Percentiles rank a stretch among this genome's conserved stretches.
Evolutionary conservation across 805 yeast species (phyloP).

Genomic region (Spathaspora sp.): DNA sequence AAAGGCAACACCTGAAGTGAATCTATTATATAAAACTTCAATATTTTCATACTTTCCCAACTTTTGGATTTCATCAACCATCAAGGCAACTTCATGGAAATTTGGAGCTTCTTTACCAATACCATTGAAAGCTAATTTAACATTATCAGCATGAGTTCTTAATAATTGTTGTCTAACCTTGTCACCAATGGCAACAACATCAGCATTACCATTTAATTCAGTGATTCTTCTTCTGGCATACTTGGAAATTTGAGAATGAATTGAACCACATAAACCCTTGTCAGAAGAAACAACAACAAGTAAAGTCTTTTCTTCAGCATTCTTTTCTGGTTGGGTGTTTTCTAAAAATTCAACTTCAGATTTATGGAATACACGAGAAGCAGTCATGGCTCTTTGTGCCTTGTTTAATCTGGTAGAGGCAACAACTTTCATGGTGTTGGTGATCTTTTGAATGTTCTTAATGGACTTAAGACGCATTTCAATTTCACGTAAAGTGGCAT

Average conservation of each 20-base stretch:
- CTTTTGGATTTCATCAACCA: constrained; percentile 76
- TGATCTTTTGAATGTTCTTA: constrained; percentile 98
- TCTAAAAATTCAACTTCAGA: constrained; percentile 77
- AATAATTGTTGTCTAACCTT: constrained; percentile 84
- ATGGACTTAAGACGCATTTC: constrained; percentile 97
- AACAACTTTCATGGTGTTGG: constrained; percentile 99
- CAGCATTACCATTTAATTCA: constrained; percentile 61
- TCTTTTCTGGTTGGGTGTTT: constrained; percentile 70
- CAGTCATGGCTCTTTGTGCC: constrained; percentile 92
- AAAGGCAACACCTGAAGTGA: constrained; percentile 82
- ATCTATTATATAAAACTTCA: constrained; percentile 83
- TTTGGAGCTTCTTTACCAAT: constrained; percentile 97
- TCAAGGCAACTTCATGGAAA: constrained; percentile 82
- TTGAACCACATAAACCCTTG: constrained; percentile 98
- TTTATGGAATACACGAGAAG: constrained; percentile 79
- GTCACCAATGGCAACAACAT: constrained; percentile 89
- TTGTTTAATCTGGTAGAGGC: constrained; percentile 95
- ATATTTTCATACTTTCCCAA: constrained; percentile 71
- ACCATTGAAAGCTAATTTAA: constrained; percentile 80
- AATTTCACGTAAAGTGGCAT: constrained; percentile 98
- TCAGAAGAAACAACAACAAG: constrained; percentile 90
- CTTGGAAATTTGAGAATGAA: constrained; percentile 93
- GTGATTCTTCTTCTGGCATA: constrained; percentile 68
- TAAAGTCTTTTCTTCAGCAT: constrained; percentile 54
- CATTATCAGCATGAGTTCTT: constrained; percentile 70